Conservation (phyloP, 1,139 yeast species). For the Suhomyces yuchorum region DNA sequence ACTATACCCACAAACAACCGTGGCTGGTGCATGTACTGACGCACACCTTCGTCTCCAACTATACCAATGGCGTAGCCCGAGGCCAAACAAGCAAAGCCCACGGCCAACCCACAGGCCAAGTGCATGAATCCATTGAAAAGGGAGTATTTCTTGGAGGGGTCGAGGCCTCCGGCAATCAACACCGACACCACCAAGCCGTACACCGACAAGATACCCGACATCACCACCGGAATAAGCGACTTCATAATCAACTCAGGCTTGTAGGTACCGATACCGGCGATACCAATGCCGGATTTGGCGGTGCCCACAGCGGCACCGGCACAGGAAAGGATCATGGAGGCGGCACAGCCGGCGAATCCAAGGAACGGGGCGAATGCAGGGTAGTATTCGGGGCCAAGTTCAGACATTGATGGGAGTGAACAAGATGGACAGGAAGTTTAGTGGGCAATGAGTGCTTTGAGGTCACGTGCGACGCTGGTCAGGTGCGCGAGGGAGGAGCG, state of each 20-base stretch:
- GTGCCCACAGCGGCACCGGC: conserved; percentile 99
- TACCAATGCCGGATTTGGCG: conserved; percentile 98
- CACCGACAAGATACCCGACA: conserved; percentile 97
- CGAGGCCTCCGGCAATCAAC: conserved; percentile 87
- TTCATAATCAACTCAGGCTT: conserved; percentile 83
- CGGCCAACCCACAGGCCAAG: conserved; percentile 91
- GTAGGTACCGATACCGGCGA: conserved; percentile 84
- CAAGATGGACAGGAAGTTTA: not conserved
- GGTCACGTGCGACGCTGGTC: not conserved
- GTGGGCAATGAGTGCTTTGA: not conserved
- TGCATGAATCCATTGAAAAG: conserved; percentile 96
- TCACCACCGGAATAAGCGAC: conserved; percentile 89
- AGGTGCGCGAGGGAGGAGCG: too few species aligned
- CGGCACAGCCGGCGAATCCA: conserved; percentile 94
- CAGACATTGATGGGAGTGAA: conserved; percentile 28
- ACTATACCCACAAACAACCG: conserved; percentile 93
- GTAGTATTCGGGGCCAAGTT: conserved; percentile 56
- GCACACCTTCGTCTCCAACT: conserved; percentile 98
- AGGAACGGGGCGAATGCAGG: conserved; percentile 93
- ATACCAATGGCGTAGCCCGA: conserved; percentile 99
- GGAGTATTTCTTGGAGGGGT: conserved; percentile 76
- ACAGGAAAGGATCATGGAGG: conserved; percentile 86
- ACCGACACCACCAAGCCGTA: conserved; percentile 97
- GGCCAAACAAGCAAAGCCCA: conserved; percentile 94
- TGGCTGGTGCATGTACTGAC: conserved; percentile 96